These are phyloP conservation scores for Epichloe brachyelytri DNA, from an alignment of 2,329 filamentous ascomycete species.

Conservation along the genomic window DNA sequence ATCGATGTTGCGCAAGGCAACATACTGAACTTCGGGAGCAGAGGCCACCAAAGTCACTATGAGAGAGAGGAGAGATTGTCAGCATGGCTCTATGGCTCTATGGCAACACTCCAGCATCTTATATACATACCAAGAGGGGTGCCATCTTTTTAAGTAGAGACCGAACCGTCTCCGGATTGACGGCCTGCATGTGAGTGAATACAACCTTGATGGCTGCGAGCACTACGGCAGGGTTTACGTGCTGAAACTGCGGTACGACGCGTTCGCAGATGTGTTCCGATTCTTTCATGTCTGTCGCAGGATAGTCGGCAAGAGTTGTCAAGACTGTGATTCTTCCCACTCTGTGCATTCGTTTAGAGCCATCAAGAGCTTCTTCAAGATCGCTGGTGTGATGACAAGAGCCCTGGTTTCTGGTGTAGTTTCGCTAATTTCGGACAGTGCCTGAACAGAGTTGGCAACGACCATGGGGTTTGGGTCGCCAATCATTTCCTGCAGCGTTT, in stretches of 20 bases:
- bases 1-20: constrained; percentile 91
- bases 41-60: constrained; percentile 90
- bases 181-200: constrained; percentile 85
- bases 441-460: constrained; percentile 92
- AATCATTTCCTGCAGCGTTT: constrained; percentile 88
- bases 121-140: constrained; percentile 65
- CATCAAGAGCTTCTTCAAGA: constrained; percentile 89
- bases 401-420: constrained; percentile 83
- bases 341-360: constrained; percentile 97
- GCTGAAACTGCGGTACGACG: constrained; percentile 92
- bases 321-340: constrained; percentile 92
- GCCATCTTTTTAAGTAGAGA: constrained; percentile 98
- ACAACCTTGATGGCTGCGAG: constrained; percentile 96
- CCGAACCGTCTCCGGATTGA: constrained; percentile 64
- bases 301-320: constrained; percentile 79
- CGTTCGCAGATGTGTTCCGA: constrained; percentile 96
- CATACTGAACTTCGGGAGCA: constrained; percentile 93
- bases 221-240: constrained; percentile 94
- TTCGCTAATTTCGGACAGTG: constrained; percentile 82
- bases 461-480: constrained; percentile 98
- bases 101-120: not conserved
- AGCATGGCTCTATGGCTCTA: not conserved
- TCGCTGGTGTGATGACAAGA: constrained; percentile 66
- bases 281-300: constrained; percentile 78
- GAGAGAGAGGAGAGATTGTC: not conserved